A percentile compares a stretch with the other conserved stretches of the same genome.
Evolutionary conservation across 164 flowering plant genomes (phyloP).

Genomic region (Houttuynia cordata): DNA sequence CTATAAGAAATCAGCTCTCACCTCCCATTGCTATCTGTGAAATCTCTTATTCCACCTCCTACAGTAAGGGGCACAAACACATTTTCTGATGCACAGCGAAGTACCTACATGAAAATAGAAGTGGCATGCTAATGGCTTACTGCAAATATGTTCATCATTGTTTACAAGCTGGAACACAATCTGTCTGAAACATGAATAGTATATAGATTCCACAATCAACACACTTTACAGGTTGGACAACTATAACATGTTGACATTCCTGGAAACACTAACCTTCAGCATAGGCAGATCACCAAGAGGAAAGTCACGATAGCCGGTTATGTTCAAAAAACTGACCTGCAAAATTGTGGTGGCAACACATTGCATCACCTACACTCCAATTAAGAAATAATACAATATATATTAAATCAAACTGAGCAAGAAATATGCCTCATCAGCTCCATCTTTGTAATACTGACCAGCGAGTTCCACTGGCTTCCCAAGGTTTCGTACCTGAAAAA

Average conservation of each 20-base stretch:
- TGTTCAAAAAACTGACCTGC: slow-evolving; percentile 90
- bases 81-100: slow-evolving; percentile 76
- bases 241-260: not conserved
- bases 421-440: slow-evolving; percentile 86
- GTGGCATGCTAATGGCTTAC: not conserved
- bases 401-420: not conserved
- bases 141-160: not conserved
- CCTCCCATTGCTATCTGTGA: slow-evolving; percentile 97
- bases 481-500: slow-evolving; percentile 77
- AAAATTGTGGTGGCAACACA: slow-evolving; percentile 3
- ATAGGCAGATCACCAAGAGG: slow-evolving; percentile 97
- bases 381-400: not conserved
- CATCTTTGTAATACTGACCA: slow-evolving; percentile 81
- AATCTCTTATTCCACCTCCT: slow-evolving; percentile 96
- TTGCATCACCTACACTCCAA: too few relatives aligned
- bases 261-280: slow-evolving; percentile 53
- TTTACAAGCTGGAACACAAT: not conserved
- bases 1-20: slow-evolving; percentile 9
- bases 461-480: slow-evolving; percentile 99
- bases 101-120: slow-evolving; percentile 30
- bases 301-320: slow-evolving; percentile 93
- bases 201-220: not conserved
- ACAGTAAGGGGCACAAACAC: slow-evolving; percentile 97
- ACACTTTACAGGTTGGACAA: too few relatives aligned
- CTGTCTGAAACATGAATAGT: not conserved